Conservation (phyloP, 768 basidiomycete species). For the Mycena sanguinolenta region DNA sequence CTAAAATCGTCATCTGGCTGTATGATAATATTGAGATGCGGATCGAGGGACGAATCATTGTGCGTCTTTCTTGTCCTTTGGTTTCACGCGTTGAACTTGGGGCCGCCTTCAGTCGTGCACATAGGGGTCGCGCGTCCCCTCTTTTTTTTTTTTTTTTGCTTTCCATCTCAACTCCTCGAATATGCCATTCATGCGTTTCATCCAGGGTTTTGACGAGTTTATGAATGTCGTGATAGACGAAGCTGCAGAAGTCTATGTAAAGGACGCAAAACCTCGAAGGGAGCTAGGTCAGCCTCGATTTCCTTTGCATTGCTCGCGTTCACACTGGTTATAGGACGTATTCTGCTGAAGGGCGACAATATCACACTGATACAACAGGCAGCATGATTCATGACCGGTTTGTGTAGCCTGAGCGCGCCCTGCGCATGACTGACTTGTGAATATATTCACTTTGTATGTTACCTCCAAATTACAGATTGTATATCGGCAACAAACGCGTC, state of each 20-base stretch:
- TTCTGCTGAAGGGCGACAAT: conserved; percentile 97
- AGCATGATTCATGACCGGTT: conserved; percentile 40
- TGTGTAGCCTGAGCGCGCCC: conserved; percentile 20
- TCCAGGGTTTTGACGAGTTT: conserved; percentile 98
- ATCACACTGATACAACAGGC: conserved; percentile 95
- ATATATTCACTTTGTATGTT: conserved; percentile 33
- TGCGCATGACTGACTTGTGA: conserved; percentile 23
- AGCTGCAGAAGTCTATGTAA: conserved; percentile 91
- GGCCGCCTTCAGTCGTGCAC: conserved; percentile 33
- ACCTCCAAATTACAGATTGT: conserved; percentile 73
- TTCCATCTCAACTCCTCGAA: conserved; percentile 24
- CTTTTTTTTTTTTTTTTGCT: conserved; percentile 27
- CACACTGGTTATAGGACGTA: conserved; percentile 73
- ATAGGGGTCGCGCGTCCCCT: conserved; percentile 18
- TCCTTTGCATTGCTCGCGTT: neutral
- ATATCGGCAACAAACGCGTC: conserved; percentile 80
- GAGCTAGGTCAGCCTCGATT: conserved; percentile 75
- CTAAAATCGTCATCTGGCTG: conserved; percentile 92
- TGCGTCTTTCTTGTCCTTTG: conserved; percentile 58
- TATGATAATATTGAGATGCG: conserved; percentile 98
- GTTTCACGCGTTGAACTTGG: conserved; percentile 23
- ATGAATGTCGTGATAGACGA: conserved; percentile 99
- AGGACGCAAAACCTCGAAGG: conserved; percentile 87
- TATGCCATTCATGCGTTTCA: conserved; percentile 39
- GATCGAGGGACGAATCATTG: conserved; percentile 95